Evolutionary conservation across 108 stramenopile genomes (phyloP).

Genomic region (Skeletonema costatum): DNA sequence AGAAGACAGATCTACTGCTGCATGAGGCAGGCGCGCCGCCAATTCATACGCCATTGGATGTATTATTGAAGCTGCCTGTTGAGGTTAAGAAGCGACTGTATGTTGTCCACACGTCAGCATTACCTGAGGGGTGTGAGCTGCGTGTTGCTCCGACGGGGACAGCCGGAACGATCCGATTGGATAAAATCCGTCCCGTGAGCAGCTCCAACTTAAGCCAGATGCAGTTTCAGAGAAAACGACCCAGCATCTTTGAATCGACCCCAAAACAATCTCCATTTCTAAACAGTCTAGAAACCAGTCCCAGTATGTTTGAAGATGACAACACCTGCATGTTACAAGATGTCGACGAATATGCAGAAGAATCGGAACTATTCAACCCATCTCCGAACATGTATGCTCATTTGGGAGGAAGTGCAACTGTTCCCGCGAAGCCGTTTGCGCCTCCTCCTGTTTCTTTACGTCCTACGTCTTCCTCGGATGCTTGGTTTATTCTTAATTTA

Average conservation of each 20-base stretch:
- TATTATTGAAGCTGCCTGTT: conserved; percentile 71
- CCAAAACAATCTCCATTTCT: neutral
- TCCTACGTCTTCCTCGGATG: conserved; percentile 83
- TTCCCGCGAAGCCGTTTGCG: neutral
- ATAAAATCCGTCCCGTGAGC: conserved; percentile 43
- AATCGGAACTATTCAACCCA: conserved; percentile 36
- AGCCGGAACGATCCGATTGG: conserved; percentile 84
- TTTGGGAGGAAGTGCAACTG: neutral
- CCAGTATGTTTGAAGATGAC: too few species aligned
- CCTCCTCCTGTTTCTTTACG: conserved; percentile 79
- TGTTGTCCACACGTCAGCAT: conserved; percentile 89
- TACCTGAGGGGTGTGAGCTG: conserved; percentile 74
- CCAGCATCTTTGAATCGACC: conserved; percentile 26
- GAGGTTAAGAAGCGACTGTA: conserved; percentile 86
- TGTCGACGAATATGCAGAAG: conserved; percentile 23
- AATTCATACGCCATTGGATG: conserved; percentile 91
- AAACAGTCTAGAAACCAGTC: neutral
- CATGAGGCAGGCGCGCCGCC: conserved; percentile 95
- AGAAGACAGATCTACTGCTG: conserved; percentile 84
- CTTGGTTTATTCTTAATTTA: conserved; percentile 89
- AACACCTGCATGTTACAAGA: conserved; percentile 11
- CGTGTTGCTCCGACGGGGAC: conserved; percentile 89
- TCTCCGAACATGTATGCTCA: conserved; percentile 28
- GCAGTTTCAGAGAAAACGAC: conserved; percentile 3
- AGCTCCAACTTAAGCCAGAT: conserved; percentile 7